A percentile compares a stretch with the other conserved stretches of the same genome.
phyloP scores from a whole-genome alignment of 805 yeast species.

The Kregervanrija fluxuum region DNA sequence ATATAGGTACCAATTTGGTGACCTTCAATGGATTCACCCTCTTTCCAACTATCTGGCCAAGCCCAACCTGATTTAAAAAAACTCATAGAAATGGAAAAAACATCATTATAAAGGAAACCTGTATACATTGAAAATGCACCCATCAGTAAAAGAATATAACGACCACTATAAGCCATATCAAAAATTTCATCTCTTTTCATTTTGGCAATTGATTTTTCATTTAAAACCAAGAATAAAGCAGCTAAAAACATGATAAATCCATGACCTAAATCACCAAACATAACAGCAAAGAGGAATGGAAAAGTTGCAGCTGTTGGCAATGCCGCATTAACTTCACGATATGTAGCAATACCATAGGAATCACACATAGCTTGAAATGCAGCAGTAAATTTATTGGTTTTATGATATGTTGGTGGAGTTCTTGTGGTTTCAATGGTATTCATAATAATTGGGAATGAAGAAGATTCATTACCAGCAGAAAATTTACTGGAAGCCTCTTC shows the following conservation, averaged over 20 bases:
- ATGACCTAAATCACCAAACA: constrained; percentile 99
- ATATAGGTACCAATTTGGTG: constrained; percentile 61
- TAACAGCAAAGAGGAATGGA: constrained; percentile 97
- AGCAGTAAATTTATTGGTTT: constrained; percentile 87
- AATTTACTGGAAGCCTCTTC: constrained; percentile 30
- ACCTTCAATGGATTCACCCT: constrained; percentile 66
- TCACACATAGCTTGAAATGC: constrained; percentile 94
- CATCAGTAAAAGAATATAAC: constrained; percentile 88
- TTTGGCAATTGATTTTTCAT: constrained; percentile 62
- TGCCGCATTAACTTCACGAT: constrained; percentile 94
- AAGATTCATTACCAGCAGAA: constrained; percentile 11
- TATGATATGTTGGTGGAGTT: constrained; percentile 91
- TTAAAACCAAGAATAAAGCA: constrained; percentile 61
- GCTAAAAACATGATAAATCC: constrained; percentile 77
- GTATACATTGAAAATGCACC: constrained; percentile 94
- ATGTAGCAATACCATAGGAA: constrained; percentile 89
- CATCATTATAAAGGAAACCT: constrained; percentile 88
- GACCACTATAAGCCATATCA: constrained; percentile 92
- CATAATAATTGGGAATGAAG: constrained; percentile 29
- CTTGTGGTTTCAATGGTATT: constrained; percentile 65
- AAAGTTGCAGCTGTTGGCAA: constrained; percentile 90
- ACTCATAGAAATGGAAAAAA: constrained; percentile 87
- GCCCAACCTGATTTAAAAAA: constrained; percentile 86
- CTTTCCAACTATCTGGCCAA: constrained; percentile 73
- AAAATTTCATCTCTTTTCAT: constrained; percentile 85